Conservation (phyloP, 768 basidiomycete species). For the Lyophyllum shimeji region DNA sequence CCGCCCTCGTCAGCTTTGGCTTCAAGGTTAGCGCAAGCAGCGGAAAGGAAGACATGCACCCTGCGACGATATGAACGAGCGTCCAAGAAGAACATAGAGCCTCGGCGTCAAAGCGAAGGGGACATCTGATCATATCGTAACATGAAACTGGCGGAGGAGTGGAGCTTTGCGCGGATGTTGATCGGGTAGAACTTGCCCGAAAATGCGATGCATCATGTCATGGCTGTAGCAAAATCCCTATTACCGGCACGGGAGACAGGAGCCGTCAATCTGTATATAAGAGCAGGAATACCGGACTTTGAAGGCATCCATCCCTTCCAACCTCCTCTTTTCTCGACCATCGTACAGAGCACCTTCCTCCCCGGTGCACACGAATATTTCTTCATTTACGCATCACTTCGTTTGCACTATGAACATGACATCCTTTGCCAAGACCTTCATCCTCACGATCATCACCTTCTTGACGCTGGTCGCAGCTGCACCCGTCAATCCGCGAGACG, state of each 20-base stretch:
- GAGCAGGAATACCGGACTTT: conserved; percentile 6
- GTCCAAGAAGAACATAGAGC: conserved; percentile 3
- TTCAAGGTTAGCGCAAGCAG: conserved; percentile 18
- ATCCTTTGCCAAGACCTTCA: conserved; percentile 12
- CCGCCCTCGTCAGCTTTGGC: not conserved
- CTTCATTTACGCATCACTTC: not conserved
- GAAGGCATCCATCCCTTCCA: no score
- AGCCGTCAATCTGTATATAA: conserved; percentile 13
- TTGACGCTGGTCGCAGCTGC: conserved; percentile 28
- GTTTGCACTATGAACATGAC: conserved; percentile 13
- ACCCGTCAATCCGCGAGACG: conserved; percentile 41
- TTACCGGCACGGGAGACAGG: not conserved
- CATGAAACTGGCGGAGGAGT: not conserved
- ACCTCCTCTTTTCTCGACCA: not conserved
- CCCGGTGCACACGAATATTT: not conserved
- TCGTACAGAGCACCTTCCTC: no score
- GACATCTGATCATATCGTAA: conserved; percentile 11
- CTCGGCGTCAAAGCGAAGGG: conserved; percentile 1
- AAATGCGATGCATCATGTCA: not conserved
- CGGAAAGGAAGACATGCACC: conserved; percentile 11
- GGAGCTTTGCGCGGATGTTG: not conserved
- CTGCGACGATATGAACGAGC: conserved; percentile 3
- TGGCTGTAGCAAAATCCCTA: not conserved
- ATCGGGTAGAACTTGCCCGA: not conserved
- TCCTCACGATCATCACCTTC: conserved; percentile 18